These are phyloP conservation scores for sunflower (Helianthus annuus) DNA, from an alignment of 129 eudicot genomes.

Conservation along the genomic window HanXRQr2.0-SUNRISE NC_035443.2:86488317-86488816, in stretches of 20 bases:
- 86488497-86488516: constrained; percentile 38
- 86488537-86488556: constrained; percentile 26
- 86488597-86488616: constrained; percentile 69
- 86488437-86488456: constrained; percentile 2
- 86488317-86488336: no score
- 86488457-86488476: neutral
- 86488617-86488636: constrained; percentile 64
- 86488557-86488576: constrained; percentile 42
- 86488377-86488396: neutral
- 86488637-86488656: constrained; percentile 52
- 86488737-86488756: constrained; percentile 61
- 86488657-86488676: constrained; percentile 23
- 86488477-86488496: neutral
- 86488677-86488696: constrained; percentile 49
- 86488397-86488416: neutral
- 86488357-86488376: neutral
- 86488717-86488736: constrained; percentile 59
- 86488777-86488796: neutral
- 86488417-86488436: neutral
- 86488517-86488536: constrained; percentile 35
- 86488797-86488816: neutral
- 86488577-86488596: constrained; percentile 57
- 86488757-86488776: neutral
- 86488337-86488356: neutral
- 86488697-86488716: constrained; percentile 30